These are phyloP conservation scores for Corylus americana DNA, from an alignment of 306 rosid species.

Conservation along the genomic window DNA sequence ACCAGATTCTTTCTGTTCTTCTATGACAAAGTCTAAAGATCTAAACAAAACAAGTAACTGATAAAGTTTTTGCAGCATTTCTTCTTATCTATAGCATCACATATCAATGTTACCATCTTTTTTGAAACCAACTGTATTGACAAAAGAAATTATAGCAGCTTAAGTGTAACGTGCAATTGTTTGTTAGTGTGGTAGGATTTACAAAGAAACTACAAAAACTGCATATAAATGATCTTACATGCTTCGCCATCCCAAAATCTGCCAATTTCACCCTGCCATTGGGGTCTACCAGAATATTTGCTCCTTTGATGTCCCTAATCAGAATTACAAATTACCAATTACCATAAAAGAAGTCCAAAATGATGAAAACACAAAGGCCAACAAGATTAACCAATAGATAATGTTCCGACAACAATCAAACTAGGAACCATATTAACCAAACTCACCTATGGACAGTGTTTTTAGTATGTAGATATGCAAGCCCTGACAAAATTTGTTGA, in stretches of 20 bases:
- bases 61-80: not conserved
- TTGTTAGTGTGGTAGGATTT: not conserved
- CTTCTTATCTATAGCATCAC: not conserved
- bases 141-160: not conserved
- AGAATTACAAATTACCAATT: constrained; percentile 36
- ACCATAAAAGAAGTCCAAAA: constrained; percentile 5
- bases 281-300: constrained; percentile 97
- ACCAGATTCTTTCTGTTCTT: not conserved
- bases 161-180: not conserved
- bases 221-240: constrained; percentile 56
- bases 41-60: not conserved
- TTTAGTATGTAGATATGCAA: constrained; percentile 90
- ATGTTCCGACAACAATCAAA: constrained; percentile 11
- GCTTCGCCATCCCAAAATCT: constrained; percentile 99
- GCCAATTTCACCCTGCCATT: constrained; percentile 90
- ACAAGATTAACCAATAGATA: not conserved
- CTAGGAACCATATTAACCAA: constrained; percentile 11
- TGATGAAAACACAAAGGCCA: not conserved
- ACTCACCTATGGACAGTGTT: constrained; percentile 91
- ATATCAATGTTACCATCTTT: not conserved
- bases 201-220: not conserved
- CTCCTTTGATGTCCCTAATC: constrained; percentile 95
- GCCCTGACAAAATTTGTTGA: constrained; percentile 67
- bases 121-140: not conserved
- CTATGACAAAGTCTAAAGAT: no score